phyloP scores from a whole-genome alignment of 192 early-diverging fungal species.

The Backusella macrospora region DNA sequence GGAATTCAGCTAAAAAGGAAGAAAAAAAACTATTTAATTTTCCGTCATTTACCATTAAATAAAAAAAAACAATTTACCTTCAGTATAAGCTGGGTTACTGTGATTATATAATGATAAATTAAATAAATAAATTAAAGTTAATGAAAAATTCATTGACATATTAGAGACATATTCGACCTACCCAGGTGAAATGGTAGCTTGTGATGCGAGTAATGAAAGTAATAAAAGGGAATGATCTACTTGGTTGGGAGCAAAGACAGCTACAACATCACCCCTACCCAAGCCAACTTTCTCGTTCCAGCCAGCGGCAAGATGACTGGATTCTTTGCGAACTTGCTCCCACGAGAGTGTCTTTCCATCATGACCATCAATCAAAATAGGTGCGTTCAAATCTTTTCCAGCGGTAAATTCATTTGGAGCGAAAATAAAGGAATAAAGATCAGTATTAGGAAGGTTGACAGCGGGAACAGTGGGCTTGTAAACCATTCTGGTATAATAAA shows the following conservation, averaged over 20 bases:
- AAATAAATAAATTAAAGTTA: conserved; percentile 1
- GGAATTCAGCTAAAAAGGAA: conserved; percentile 42
- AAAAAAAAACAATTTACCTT: conserved; percentile 3
- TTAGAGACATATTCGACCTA: background rate
- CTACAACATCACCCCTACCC: conserved; percentile 71
- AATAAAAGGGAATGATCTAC: conserved; percentile 66
- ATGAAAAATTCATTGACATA: background rate
- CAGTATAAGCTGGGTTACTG: conserved; percentile 27
- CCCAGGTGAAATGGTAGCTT: conserved; percentile 70
- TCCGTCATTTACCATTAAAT: background rate
- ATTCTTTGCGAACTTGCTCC: conserved; percentile 22
- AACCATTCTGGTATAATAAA: conserved; percentile 15
- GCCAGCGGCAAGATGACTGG: conserved; percentile 49
- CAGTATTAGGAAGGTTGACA: conserved; percentile 27
- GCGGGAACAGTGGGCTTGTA: conserved; percentile 24
- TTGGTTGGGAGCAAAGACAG: conserved; percentile 70
- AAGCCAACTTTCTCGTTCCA: conserved; percentile 53
- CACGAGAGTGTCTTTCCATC: conserved; percentile 20
- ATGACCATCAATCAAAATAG: conserved; percentile 25
- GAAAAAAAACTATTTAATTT: background rate
- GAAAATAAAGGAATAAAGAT: conserved; percentile 35
- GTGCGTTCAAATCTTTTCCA: background rate
- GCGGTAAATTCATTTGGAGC: conserved; percentile 25
- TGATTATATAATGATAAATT: background rate
- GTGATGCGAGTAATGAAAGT: conserved; percentile 58